Evolutionary conservation across 202 grass and related monocot genomes (phyloP), one percentile per base, ranked within the genome.

Genomic region (Saccharum hybrid): DNA sequence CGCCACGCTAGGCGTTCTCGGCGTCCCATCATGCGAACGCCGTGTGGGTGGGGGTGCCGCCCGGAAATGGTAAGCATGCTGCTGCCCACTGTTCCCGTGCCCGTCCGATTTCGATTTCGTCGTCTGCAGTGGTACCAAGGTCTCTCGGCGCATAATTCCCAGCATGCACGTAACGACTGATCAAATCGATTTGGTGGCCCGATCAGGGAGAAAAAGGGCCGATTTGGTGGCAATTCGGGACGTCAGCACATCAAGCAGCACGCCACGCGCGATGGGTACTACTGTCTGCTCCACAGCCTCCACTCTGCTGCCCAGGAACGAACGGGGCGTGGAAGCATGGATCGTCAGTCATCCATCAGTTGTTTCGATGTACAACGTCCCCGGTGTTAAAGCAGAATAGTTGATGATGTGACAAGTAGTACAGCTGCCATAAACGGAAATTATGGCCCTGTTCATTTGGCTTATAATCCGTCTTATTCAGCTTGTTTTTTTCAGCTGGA

Each of bases 1-100:
- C 18, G 28, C 30, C 72, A 75, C 69, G 22, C 71, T 52, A 73
- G 14, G 23, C 48, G 28, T 74, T 36, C 71, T 74, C 48, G 71
- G 71, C 71, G 48, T 37, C 33, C 4, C 48, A 74, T 74, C 71
- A 56, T 37, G 48, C 9, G 48, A 16, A 8, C 46, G 45, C 18
- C 46, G 71, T 36, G 72, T 57, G 23, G 14, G 12, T 15, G 4
- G 18, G 15, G 49, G 15, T 56, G 51, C 51, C 51, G 18, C 18
- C 51, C 12, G 11, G 54, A 16, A 61, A 61, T 61, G 74, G 74
- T 0, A 61, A 15, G 18, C n/a, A 3, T 22, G 73, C 7, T 28
- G 74, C 7, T 10, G 54, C 57, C 57, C 2, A 11, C 74, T 77
- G 74, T 63, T 28, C 37, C 38, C 54, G 74, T 28, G 73, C 21